A percentile compares a stretch with the other conserved stretches of the same genome.
These are phyloP conservation scores for Nematodospora valgi DNA, from an alignment of 805 yeast species.

Conservation along the genomic window DNA sequence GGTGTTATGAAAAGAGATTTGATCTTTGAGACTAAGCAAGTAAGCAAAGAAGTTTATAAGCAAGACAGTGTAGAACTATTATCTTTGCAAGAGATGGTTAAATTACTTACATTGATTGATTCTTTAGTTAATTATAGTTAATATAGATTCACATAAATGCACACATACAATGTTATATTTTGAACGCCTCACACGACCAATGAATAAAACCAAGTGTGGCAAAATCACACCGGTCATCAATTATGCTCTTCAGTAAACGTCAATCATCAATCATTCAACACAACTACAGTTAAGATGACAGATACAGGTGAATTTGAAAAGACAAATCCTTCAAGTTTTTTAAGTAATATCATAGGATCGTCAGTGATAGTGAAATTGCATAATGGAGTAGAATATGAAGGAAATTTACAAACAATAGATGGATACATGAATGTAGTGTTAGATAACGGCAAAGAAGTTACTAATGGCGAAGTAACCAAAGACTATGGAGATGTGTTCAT, in stretches of 20 bases:
- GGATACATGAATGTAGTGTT: conserved; percentile 96
- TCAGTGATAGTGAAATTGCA: conserved; percentile 78
- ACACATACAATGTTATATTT: no score
- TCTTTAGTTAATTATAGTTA: conserved; percentile 29
- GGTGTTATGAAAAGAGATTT: conserved; percentile 63
- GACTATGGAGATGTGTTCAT: conserved; percentile 77
- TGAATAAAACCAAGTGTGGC: no score
- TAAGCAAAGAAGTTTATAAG: conserved; percentile 12
- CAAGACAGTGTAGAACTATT: conserved; percentile 26
- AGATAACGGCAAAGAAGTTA: conserved; percentile 68
- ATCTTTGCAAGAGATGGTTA: conserved; percentile 52
- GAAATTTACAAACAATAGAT: conserved; percentile 80
- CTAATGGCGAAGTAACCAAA: conserved; percentile 43
- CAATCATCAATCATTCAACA: no score
- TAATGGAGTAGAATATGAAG: conserved; percentile 77
- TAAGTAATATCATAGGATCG: conserved; percentile 74
- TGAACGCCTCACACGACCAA: no score
- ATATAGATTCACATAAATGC: no score
- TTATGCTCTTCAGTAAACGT: no score
- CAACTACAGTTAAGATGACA: no score
- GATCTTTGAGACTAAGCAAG: conserved; percentile 24
- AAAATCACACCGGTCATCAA: no score
- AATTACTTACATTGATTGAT: conserved; percentile 51
- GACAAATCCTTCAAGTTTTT: conserved; percentile 71
- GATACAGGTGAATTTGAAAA: no score